Conservation (phyloP, 352 stramenopile species). For the Pelagophyceae sp. region DNA sequence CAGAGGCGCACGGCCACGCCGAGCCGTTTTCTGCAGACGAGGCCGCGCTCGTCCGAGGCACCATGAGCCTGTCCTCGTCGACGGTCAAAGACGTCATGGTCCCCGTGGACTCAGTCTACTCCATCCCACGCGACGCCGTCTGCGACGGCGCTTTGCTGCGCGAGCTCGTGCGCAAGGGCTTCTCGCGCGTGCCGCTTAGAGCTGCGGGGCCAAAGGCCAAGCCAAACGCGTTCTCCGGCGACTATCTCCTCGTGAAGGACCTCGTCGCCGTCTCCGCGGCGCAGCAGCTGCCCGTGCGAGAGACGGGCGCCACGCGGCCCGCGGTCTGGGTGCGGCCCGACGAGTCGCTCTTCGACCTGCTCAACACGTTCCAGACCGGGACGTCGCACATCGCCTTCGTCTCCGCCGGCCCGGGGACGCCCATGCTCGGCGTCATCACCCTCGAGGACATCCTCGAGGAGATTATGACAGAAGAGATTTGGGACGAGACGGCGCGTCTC, state of each 20-base stretch:
- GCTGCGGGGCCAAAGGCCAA: conserved; percentile 72
- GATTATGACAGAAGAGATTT: conserved; percentile 75
- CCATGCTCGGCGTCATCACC: conserved; percentile 71
- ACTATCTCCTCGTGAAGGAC: conserved; percentile 70
- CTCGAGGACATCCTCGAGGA: conserved; percentile 81
- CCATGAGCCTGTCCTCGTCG: conserved; percentile 70
- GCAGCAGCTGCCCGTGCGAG: conserved; percentile 32
- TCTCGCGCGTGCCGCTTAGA: conserved; percentile 72
- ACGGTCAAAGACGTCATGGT: conserved; percentile 74
- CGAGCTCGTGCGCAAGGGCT: conserved; percentile 67
- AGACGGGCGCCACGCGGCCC: conserved; percentile 46
- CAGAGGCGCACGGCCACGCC: not conserved
- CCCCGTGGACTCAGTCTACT: conserved; percentile 67
- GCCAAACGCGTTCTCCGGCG: conserved; percentile 80
- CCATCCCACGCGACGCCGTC: conserved; percentile 63
- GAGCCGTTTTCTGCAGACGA: conserved; percentile 50
- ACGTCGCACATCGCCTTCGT: conserved; percentile 68
- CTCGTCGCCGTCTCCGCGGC: conserved; percentile 59
- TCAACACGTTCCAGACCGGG: conserved; percentile 80
- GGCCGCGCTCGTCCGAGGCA: conserved; percentile 80
- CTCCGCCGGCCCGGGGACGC: conserved; percentile 51
- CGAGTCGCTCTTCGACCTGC: conserved; percentile 66
- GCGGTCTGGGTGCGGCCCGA: conserved; percentile 67
- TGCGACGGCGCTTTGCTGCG: conserved; percentile 61
- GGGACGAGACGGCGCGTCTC: conserved; percentile 75